Evolutionary conservation across 108 stramenopile species (phyloP).

Genomic region (Cyclotella cryptica): DNA sequence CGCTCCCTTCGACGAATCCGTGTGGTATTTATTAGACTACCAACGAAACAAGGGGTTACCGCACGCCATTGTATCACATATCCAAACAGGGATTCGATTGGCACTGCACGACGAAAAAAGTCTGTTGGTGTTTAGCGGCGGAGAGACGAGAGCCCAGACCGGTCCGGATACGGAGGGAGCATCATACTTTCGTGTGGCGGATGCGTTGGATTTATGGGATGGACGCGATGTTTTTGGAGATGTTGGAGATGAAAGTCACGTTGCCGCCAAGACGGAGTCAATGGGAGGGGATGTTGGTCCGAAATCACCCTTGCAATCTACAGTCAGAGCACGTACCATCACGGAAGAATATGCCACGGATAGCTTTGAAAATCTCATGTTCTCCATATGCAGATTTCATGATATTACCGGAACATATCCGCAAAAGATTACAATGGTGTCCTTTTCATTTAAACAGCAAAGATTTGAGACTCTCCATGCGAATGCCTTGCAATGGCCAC

Average conservation of each 20-base stretch:
- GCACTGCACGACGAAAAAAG: constrained; percentile 75
- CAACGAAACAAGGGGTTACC: constrained; percentile 90
- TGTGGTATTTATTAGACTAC: constrained; percentile 95
- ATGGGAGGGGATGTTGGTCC: not conserved
- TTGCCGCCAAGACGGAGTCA: not conserved
- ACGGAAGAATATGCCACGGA: constrained; percentile 97
- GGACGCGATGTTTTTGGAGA: constrained; percentile 40
- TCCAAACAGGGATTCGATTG: constrained; percentile 80
- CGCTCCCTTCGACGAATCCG: constrained; percentile 77
- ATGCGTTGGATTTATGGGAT: constrained; percentile 84
- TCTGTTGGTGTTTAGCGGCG: constrained; percentile 93
- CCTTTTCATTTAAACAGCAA: constrained; percentile 92
- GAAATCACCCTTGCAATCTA: constrained; percentile 13
- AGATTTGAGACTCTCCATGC: constrained; percentile 91
- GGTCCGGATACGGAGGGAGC: constrained; percentile 90
- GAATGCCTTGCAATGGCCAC: constrained; percentile 87
- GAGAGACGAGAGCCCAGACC: constrained; percentile 88
- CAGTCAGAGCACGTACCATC: constrained; percentile 78
- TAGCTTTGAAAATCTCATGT: constrained; percentile 96
- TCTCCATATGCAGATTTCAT: constrained; percentile 94
- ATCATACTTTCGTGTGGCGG: constrained; percentile 85
- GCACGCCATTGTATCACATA: constrained; percentile 89
- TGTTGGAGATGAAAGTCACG: not conserved
- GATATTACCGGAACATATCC: constrained; percentile 96
- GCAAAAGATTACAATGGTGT: constrained; percentile 86